These are phyloP conservation scores for Tolypocladium capitatum DNA, from an alignment of 2,329 filamentous ascomycete genomes.

Conservation along the genomic window DNA sequence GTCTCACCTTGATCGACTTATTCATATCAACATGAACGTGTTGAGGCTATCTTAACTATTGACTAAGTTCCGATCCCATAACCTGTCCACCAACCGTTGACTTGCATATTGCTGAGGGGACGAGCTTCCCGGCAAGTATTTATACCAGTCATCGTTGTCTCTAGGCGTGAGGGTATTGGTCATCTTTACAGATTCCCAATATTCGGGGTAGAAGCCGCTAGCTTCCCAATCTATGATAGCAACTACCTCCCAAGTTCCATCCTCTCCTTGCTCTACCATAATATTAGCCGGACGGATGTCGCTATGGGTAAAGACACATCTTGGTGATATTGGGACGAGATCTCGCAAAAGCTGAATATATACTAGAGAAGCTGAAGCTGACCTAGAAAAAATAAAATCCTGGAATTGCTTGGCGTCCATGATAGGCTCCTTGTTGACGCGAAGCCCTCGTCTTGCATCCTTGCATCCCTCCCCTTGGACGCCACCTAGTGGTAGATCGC, in stretches of 20 bases:
- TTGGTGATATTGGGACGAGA: not conserved
- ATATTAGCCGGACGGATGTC: conserved; percentile 1
- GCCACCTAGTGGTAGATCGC: conserved; percentile 1
- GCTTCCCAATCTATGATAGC: conserved; percentile 8
- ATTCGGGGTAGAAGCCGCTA: conserved; percentile 9
- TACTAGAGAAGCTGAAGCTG: conserved; percentile 1
- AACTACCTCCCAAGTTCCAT: conserved; percentile 3
- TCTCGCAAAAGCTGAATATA: conserved; percentile 4
- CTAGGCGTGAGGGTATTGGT: conserved; percentile 6
- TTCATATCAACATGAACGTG: not conserved
- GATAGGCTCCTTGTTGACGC: not conserved
- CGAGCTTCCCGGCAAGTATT: conserved; percentile 2
- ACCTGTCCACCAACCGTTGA: conserved; percentile 1
- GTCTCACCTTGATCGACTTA: no score
- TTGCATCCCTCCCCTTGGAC: conserved; percentile 3
- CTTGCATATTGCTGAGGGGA: not conserved
- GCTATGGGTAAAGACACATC: conserved; percentile 5
- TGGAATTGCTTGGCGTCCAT: conserved; percentile 1
- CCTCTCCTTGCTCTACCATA: not conserved
- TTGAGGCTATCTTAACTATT: not conserved
- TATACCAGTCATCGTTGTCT: conserved; percentile 5
- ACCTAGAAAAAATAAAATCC: conserved; percentile 4
- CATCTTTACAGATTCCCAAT: conserved; percentile 8
- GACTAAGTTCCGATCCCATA: conserved; percentile 1
- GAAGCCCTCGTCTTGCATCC: conserved; percentile 1